Base-by-base conservation (phyloP, 2,329 filamentous ascomycete genomes). In the Apiospora pterosperma region DNA sequence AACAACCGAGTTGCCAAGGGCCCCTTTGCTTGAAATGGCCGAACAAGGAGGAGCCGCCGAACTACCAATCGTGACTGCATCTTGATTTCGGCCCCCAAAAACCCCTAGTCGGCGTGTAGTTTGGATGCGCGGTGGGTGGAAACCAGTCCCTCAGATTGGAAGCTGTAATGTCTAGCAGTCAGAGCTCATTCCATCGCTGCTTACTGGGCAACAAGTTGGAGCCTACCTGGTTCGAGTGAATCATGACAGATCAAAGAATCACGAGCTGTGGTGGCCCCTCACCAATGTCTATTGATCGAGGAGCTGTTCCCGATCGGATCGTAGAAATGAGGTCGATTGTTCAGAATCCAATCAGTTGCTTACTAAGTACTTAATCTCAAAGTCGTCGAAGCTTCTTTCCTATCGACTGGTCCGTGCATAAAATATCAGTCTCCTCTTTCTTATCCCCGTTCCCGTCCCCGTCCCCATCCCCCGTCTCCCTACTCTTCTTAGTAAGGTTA, bases 41-140 rank as follows among this genome's bases (percentile, higher is more conserved):
- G 36, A 7, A 31, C 28, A 25, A 41, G 59, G 14, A 61, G 21
- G 14, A 61, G 36, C 23, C 59, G 36, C 16, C 59, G 59, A 16
- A 12, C 36, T 38, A 31, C 59, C 59, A 61, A 21, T 7, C 59
- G 59, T 31, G 59, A 39, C 36, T 61, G 59, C 59, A 61, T 61
- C 59, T 31, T 61, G 36, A 31, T 31, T 31, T 28, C 8, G 23
- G 21, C 34, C 28, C n/a, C 59, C 23, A 31, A 16, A 41, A 31
- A 16, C 39, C 14, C 21, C 39, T 34, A 31, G 44, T n/a, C n/a
- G n/a, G n/a, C 25, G 28, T 55, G 21, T n/a, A 55, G 48, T n/a
- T 16, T 34, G n/a, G 28, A 34, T 55, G 28, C 7, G n/a, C 8
- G 48, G 48, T 34, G 48, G 48, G 28, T 34, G 28, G 48, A 55